These are phyloP conservation scores for Somion occarium DNA, from an alignment of 1,284 basidiomycete genomes.

Conservation along the genomic window DNA sequence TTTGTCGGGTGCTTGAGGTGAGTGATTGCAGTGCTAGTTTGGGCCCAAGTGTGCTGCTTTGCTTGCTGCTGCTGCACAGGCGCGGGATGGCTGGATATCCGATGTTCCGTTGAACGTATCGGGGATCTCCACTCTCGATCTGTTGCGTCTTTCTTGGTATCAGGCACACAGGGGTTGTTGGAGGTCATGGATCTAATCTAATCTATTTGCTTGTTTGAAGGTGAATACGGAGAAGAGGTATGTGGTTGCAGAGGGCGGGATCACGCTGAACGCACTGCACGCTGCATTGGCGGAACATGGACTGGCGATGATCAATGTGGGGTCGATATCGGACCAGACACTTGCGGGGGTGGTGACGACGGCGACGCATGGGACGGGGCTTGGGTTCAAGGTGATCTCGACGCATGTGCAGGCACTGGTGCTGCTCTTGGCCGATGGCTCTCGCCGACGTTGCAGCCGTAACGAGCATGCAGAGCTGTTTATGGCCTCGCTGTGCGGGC, in stretches of 20 bases:
- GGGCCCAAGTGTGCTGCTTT: slow-evolving; percentile 18
- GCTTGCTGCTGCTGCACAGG: too few relatives aligned
- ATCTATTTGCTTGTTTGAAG: slow-evolving; percentile 34
- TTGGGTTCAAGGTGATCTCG: slow-evolving; percentile 79
- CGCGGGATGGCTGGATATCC: too few relatives aligned
- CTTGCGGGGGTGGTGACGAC: slow-evolving; percentile 94
- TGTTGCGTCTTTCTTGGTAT: neutral
- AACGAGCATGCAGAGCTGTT: slow-evolving; percentile 74
- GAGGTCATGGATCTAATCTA: neutral
- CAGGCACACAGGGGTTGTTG: too few relatives aligned
- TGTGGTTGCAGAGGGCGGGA: slow-evolving; percentile 75
- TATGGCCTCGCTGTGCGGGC: slow-evolving; percentile 86
- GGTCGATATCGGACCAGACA: slow-evolving; percentile 96
- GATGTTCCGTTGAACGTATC: neutral
- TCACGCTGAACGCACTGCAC: slow-evolving; percentile 74
- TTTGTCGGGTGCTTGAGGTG: slow-evolving; percentile 73
- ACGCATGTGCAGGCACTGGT: slow-evolving; percentile 75
- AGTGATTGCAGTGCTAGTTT: too few relatives aligned
- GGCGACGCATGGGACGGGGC: slow-evolving; percentile 91
- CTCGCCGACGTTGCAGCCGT: slow-evolving; percentile 65
- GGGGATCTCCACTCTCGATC: neutral
- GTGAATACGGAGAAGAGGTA: slow-evolving; percentile 68
- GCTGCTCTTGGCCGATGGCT: slow-evolving; percentile 71
- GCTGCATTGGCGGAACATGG: slow-evolving; percentile 58
- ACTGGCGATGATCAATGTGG: slow-evolving; percentile 89